phyloP scores from a whole-genome alignment of 2,329 filamentous ascomycete species.

The Stemphylium vesicarium region DNA sequence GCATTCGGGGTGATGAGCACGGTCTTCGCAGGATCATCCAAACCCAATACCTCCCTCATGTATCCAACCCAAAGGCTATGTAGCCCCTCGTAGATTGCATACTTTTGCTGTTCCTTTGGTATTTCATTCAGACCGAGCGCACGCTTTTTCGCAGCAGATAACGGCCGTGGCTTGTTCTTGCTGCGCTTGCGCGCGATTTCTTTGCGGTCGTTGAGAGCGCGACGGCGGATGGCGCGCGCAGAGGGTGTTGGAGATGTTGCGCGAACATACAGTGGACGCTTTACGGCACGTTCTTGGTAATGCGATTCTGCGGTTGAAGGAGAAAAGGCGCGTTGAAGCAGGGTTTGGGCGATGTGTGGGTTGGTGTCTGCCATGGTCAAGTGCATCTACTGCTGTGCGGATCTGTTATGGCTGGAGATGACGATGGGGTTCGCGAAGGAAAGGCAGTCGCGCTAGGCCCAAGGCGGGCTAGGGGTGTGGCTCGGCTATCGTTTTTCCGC shows the following conservation, averaged over 20 bases:
- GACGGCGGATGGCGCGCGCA: slow-evolving; percentile 50
- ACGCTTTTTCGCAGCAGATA: slow-evolving; percentile 82
- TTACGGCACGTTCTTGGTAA: slow-evolving; percentile 81
- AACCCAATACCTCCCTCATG: slow-evolving; percentile 78
- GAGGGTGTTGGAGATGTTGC: slow-evolving; percentile 71
- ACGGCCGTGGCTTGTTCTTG: slow-evolving; percentile 66
- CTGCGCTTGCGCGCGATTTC: slow-evolving; percentile 29
- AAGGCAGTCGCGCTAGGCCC: slow-evolving; percentile 8
- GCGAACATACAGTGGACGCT: slow-evolving; percentile 79
- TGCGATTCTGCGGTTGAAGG: slow-evolving; percentile 73
- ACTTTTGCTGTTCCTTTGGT: slow-evolving; percentile 70
- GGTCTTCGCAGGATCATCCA: slow-evolving; percentile 50
- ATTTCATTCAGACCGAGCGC: slow-evolving; percentile 75
- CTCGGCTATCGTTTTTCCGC: slow-evolving; percentile 27
- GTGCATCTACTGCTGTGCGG: background rate
- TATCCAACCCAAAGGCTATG: slow-evolving; percentile 84
- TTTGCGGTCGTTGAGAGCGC: slow-evolving; percentile 59
- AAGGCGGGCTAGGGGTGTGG: slow-evolving; percentile 16
- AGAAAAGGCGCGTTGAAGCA: slow-evolving; percentile 81
- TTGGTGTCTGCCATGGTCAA: slow-evolving; percentile 24
- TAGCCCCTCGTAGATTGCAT: slow-evolving; percentile 77
- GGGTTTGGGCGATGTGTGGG: slow-evolving; percentile 51
- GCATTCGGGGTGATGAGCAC: slow-evolving; percentile 63
- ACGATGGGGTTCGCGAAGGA: slow-evolving; percentile 4
- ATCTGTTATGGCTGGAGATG: slow-evolving; percentile 1